Conservation (phyloP, 1,284 basidiomycete genomes). For the Fomitopsis schrenkii region DNA sequence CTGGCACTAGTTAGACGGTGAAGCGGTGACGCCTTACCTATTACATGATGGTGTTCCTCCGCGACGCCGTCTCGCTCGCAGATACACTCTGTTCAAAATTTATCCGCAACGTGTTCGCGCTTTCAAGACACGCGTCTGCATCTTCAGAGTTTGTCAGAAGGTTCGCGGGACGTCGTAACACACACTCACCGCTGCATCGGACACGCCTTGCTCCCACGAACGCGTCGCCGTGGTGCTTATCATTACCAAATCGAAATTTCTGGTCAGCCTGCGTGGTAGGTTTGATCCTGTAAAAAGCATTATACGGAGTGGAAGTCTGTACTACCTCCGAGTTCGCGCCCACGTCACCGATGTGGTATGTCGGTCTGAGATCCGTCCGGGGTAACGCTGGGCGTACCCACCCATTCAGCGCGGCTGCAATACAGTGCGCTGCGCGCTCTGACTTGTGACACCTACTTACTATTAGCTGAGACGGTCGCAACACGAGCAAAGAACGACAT, state of each 20-base stretch:
- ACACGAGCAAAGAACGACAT: neutral
- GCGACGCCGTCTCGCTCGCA: neutral
- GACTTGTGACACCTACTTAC: neutral
- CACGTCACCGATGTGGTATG: neutral
- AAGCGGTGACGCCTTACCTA: neutral
- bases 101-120: neutral
- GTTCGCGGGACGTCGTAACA: neutral
- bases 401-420: neutral
- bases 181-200: neutral
- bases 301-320: neutral
- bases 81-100: neutral
- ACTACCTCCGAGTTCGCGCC: neutral
- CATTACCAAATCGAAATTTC: neutral
- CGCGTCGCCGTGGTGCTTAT: neutral
- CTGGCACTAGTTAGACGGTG: neutral
- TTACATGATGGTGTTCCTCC: neutral
- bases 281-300: neutral
- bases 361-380: neutral
- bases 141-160: neutral
- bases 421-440: neutral
- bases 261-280: neutral
- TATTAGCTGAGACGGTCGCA: neutral
- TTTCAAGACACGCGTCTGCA: too few relatives aligned
- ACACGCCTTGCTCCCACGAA: neutral
- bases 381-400: neutral